Conservation (phyloP, 139 green algal genomes). For the Chlorella sp. region DNA sequence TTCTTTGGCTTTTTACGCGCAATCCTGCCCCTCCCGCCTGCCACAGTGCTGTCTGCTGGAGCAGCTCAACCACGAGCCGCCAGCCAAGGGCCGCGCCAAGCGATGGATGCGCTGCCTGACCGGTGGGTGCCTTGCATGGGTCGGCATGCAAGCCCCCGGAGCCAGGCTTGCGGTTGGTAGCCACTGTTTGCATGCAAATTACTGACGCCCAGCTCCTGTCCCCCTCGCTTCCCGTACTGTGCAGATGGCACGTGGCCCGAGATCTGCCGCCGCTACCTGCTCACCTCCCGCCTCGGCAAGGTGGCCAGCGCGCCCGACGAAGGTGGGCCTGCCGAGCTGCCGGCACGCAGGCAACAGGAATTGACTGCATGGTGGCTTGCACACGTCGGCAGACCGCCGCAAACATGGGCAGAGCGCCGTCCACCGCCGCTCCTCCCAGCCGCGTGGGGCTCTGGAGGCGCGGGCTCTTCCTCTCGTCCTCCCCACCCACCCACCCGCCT, state of each 20-base stretch:
- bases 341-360: too few relatives aligned
- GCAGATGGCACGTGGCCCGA: conserved; percentile 57
- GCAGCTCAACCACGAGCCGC: conserved; percentile 52
- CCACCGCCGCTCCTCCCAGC: neutral
- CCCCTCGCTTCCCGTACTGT: neutral
- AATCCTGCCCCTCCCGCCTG: neutral
- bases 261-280: conserved; percentile 60
- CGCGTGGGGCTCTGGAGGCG: neutral
- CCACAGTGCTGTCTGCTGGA: conserved; percentile 57
- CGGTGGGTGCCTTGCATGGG: neutral
- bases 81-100: neutral
- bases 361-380: too few relatives aligned
- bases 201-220: too few relatives aligned
- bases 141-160: too few relatives aligned
- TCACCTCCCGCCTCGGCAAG: conserved; percentile 38
- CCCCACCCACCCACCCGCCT: too few relatives aligned
- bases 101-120: conserved; percentile 18
- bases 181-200: too few relatives aligned
- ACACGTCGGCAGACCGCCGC: neutral
- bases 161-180: too few relatives aligned
- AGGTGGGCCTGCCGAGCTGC: too few relatives aligned
- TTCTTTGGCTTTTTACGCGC: neutral
- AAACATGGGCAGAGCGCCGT: neutral
- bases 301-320: neutral
- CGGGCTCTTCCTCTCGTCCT: too few relatives aligned